Evolutionary conservation across 2,329 filamentous ascomycete species (phyloP).

Genomic region (Sporothrix euskadiensis): DNA sequence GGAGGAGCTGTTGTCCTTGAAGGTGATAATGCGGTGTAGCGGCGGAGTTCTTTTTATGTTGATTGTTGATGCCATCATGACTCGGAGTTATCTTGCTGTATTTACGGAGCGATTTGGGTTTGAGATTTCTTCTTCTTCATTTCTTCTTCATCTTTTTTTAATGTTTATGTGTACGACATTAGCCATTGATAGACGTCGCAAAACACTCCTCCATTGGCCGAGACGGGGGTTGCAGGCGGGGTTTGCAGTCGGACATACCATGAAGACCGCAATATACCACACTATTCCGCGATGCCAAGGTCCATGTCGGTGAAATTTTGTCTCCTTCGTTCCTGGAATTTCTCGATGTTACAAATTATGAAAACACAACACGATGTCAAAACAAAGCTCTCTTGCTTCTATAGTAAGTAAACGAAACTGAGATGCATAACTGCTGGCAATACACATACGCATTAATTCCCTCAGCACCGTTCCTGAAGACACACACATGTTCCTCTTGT

Average conservation of each 20-base stretch:
- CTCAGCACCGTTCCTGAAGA: no score
- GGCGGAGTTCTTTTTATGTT: no score
- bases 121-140: neutral
- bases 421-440: neutral
- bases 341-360: no score
- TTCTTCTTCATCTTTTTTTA: neutral
- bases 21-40: neutral
- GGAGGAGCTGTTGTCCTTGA: neutral
- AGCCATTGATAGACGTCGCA: no score
- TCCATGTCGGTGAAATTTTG: neutral
- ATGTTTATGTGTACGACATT: neutral
- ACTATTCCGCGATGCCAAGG: neutral
- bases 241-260: neutral
- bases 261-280: neutral
- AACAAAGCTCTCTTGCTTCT: neutral
- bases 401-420: neutral
- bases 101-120: constrained; percentile 6
- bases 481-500: neutral
- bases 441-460: no score
- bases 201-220: neutral
- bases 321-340: neutral
- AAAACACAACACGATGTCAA: no score
- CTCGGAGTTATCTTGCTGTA: neutral
- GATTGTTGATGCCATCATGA: neutral
- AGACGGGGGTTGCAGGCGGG: neutral